phyloP scores from a whole-genome alignment of 768 basidiomycete genomes.

The Rhizopogon vulgaris region DNA sequence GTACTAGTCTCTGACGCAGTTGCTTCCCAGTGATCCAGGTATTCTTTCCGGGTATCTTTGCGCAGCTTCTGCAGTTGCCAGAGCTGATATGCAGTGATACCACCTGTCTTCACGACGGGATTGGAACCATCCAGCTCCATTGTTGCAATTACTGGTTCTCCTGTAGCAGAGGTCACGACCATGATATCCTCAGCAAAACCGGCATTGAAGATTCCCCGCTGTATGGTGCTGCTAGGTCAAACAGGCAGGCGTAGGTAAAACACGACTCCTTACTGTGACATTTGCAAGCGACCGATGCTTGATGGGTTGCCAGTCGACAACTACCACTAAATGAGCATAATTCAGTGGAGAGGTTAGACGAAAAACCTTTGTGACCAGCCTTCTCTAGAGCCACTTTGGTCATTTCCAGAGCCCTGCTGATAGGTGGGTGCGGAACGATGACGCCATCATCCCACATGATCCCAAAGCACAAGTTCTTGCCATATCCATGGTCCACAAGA shows the following conservation, averaged over 20 bases:
- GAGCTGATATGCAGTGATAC: conserved; percentile 50
- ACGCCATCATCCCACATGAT: conserved; percentile 64
- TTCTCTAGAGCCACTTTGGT: conserved; percentile 49
- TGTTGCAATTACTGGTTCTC: conserved; percentile 49
- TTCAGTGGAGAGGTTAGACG: background rate
- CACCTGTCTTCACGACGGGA: conserved; percentile 11
- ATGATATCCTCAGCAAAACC: conserved; percentile 44
- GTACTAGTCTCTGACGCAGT: conserved; percentile 50
- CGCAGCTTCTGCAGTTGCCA: conserved; percentile 57
- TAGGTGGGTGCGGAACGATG: conserved; percentile 56
- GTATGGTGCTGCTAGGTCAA: background rate
- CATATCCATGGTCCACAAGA: conserved; percentile 51
- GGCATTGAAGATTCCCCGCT: conserved; percentile 39
- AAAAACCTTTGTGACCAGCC: conserved; percentile 60
- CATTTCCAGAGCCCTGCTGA: conserved; percentile 51
- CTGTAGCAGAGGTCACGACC: conserved; percentile 29
- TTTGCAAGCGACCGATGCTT: conserved; percentile 43
- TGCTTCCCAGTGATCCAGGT: conserved; percentile 58
- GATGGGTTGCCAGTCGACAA: conserved; percentile 62
- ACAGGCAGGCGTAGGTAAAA: background rate
- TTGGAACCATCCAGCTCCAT: conserved; percentile 33
- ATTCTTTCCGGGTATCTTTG: conserved; percentile 43
- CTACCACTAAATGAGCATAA: conserved; percentile 28
- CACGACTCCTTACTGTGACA: conserved; percentile 34
- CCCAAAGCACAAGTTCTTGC: conserved; percentile 45